Evolutionary conservation across 2,329 filamentous ascomycete genomes (phyloP).

Genomic region (Dothistroma septosporum): DNA sequence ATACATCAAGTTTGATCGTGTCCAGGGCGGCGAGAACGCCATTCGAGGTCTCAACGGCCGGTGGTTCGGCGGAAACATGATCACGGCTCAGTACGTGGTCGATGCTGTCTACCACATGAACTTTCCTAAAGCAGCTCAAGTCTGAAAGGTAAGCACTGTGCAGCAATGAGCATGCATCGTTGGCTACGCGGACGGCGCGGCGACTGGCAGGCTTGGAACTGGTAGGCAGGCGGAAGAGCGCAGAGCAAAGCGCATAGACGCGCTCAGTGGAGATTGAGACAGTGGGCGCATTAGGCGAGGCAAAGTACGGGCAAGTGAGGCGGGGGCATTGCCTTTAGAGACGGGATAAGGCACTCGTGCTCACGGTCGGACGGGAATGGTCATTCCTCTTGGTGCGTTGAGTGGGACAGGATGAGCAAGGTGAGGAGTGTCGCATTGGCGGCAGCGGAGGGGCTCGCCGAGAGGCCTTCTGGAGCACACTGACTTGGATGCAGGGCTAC

Average conservation of each 20-base stretch:
- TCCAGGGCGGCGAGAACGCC: slow-evolving; percentile 92
- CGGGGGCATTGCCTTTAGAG: neutral
- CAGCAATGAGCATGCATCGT: neutral
- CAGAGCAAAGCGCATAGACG: neutral
- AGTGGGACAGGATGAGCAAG: neutral
- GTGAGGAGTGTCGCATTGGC: neutral
- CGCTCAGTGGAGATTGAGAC: neutral
- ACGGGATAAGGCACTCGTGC: neutral
- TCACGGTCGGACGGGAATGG: neutral
- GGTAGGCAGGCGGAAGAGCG: neutral
- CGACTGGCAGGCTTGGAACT: neutral
- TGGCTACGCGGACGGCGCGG: neutral
- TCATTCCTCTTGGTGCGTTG: neutral
- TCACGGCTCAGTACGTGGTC: slow-evolving; percentile 92
- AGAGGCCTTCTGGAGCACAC: neutral
- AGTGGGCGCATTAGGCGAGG: neutral
- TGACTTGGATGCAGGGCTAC: slow-evolving; percentile 4
- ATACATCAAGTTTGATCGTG: slow-evolving; percentile 96
- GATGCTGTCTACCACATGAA: slow-evolving; percentile 82
- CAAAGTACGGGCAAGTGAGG: neutral
- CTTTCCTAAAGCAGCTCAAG: slow-evolving; percentile 34
- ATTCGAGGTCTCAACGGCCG: slow-evolving; percentile 96
- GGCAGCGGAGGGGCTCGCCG: neutral
- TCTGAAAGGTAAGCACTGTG: slow-evolving; percentile 10
- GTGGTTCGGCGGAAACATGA: slow-evolving; percentile 88